These are phyloP conservation scores for Striga asiatica DNA, from an alignment of 257 asterid species.

Conservation along the genomic window DNA sequence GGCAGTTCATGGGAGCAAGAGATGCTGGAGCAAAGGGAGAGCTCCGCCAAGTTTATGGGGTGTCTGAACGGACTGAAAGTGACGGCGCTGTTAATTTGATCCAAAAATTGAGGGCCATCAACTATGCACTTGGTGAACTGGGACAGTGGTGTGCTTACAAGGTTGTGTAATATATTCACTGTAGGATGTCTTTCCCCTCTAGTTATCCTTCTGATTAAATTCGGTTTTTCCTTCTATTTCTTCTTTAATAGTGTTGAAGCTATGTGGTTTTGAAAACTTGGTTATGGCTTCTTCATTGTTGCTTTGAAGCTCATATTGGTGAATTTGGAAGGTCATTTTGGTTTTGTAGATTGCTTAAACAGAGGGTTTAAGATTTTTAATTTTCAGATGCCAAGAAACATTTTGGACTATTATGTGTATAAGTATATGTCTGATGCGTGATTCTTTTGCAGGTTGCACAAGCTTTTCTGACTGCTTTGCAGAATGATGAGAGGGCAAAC, in stretches of 20 bases:
- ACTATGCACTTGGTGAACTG: constrained; percentile 94
- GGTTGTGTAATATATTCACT: constrained; percentile 30
- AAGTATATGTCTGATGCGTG: neutral
- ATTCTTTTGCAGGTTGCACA: constrained; percentile 69
- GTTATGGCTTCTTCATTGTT: neutral
- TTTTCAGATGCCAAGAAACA: neutral
- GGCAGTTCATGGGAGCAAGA: constrained; percentile 99
- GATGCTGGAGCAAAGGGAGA: constrained; percentile 98
- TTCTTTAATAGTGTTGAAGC: constrained; percentile 9
- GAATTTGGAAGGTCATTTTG: constrained; percentile 1
- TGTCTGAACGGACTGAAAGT: constrained; percentile 97
- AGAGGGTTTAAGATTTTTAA: constrained; percentile 6
- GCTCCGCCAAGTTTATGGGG: constrained; percentile 92
- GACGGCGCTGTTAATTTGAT: constrained; percentile 96
- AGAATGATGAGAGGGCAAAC: constrained; percentile 94
- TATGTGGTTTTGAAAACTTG: neutral
- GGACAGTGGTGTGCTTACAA: constrained; percentile 99
- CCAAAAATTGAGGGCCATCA: constrained; percentile 93
- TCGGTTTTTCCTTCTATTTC: neutral
- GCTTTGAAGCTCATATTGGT: constrained; percentile 7
- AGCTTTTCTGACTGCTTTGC: constrained; percentile 77
- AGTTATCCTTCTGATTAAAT: neutral
- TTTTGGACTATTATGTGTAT: neutral
- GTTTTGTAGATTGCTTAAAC: constrained; percentile 5
- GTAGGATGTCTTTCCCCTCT: neutral